A percentile compares a stretch with the other conserved stretches of the same genome.
These are phyloP conservation scores for Phytophthora litchii DNA, from an alignment of 352 stramenopile species.

Conservation along the genomic window DNA sequence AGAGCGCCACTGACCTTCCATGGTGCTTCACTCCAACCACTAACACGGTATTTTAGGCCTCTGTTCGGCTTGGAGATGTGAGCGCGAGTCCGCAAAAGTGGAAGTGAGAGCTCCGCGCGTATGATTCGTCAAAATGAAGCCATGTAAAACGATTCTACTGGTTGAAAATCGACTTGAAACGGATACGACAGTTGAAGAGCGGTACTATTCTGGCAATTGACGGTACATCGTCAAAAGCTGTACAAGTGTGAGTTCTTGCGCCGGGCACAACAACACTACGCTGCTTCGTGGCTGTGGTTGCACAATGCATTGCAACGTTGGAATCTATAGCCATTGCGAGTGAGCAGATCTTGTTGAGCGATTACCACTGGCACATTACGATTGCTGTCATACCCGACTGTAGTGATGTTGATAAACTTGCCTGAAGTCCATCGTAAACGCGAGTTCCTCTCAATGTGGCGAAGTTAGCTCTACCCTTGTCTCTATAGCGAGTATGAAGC, in stretches of 20 bases:
- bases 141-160: conserved; percentile 9
- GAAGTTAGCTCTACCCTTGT: conserved; percentile 12
- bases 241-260: conserved; percentile 2
- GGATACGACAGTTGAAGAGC: conserved; percentile 25
- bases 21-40: conserved; percentile 32
- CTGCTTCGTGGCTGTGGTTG: conserved; percentile 8
- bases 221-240: conserved; percentile 6
- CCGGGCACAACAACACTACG: conserved; percentile 22
- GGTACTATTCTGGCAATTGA: conserved; percentile 6
- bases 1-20: conserved; percentile 74
- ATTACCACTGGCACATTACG: neutral
- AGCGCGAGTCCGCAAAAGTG: conserved; percentile 41
- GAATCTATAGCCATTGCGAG: neutral
- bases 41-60: conserved; percentile 15
- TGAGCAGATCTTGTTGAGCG: conserved; percentile 5
- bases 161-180: conserved; percentile 26
- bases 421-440: neutral
- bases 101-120: conserved; percentile 37
- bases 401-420: neutral
- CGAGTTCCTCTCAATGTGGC: conserved; percentile 14
- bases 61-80: conserved; percentile 20
- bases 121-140: conserved; percentile 31
- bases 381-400: neutral
- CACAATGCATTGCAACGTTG: conserved; percentile 7
- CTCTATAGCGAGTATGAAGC: conserved; percentile 16